Conservation (phyloP, 2,329 filamentous ascomycete genomes). For the Pyrenophora teres region DNA sequence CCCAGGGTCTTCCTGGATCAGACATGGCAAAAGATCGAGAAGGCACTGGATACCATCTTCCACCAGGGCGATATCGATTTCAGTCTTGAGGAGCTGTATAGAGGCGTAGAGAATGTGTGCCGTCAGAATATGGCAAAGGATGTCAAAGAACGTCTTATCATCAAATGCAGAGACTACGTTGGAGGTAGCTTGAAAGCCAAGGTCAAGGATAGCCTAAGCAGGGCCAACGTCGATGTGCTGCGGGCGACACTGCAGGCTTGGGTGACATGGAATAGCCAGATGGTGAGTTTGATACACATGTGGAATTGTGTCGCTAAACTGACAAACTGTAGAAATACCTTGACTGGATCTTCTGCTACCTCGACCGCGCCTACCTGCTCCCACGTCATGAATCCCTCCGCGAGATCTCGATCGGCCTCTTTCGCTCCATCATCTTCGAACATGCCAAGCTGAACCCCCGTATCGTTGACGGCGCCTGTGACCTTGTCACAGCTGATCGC, state of each 20-base stretch:
- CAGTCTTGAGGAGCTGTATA: constrained; percentile 88
- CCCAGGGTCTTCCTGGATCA: constrained; percentile 78
- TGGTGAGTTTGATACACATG: constrained; percentile 58
- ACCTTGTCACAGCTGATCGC: constrained; percentile 75
- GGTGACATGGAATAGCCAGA: constrained; percentile 77
- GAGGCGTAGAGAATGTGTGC: constrained; percentile 90
- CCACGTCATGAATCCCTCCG: constrained; percentile 77
- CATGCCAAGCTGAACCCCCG: constrained; percentile 57
- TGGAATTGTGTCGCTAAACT: constrained; percentile 1
- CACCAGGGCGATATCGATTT: constrained; percentile 60
- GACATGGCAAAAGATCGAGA: constrained; percentile 74
- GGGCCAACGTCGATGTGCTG: constrained; percentile 68
- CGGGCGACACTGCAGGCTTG: constrained; percentile 66
- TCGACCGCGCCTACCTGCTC: constrained; percentile 87
- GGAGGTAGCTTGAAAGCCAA: constrained; percentile 59
- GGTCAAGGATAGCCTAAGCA: constrained; percentile 61
- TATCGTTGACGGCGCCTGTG: constrained; percentile 72
- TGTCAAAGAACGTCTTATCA: constrained; percentile 69
- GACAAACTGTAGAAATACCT: constrained; percentile 65
- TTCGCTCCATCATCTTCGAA: constrained; percentile 66
- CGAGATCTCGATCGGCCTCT: constrained; percentile 78
- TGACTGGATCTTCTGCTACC: constrained; percentile 88
- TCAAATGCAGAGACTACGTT: constrained; percentile 69
- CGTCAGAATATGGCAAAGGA: constrained; percentile 72
- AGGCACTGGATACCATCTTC: constrained; percentile 76